Conservation (phyloP, 2,329 filamentous ascomycete species). For the Fusarium haematococcum region DNA sequence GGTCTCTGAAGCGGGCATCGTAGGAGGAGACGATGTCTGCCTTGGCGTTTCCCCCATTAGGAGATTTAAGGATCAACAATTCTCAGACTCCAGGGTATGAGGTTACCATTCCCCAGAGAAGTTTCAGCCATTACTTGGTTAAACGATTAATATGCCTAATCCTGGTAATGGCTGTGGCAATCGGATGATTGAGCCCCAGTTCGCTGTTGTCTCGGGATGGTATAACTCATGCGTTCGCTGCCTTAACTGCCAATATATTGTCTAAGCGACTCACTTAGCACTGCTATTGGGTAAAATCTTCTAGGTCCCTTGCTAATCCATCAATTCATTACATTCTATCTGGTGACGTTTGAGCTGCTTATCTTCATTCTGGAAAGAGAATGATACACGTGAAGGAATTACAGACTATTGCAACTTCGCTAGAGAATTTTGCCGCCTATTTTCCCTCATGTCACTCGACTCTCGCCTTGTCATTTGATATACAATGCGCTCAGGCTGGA, state of each 20-base stretch:
- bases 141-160: background rate
- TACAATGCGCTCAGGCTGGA: no score
- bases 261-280: background rate
- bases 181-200: background rate
- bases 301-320: background rate
- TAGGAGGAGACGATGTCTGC: background rate
- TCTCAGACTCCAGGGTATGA: background rate
- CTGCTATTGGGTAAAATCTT: no score
- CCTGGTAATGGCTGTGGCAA: background rate
- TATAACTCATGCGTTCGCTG: background rate
- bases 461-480: background rate
- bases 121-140: background rate
- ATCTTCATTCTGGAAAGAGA: background rate
- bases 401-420: background rate
- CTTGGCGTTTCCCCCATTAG: background rate
- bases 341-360: background rate
- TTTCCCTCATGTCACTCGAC: background rate
- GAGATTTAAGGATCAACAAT: background rate
- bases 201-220: background rate
- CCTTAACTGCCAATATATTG: background rate
- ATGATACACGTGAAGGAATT: background rate
- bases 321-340: background rate
- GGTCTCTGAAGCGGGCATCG: background rate
- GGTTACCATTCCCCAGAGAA: background rate
- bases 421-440: background rate